phyloP scores from a whole-genome alignment of 805 yeast species.

The Suhomyces tanzawaensis region DNA sequence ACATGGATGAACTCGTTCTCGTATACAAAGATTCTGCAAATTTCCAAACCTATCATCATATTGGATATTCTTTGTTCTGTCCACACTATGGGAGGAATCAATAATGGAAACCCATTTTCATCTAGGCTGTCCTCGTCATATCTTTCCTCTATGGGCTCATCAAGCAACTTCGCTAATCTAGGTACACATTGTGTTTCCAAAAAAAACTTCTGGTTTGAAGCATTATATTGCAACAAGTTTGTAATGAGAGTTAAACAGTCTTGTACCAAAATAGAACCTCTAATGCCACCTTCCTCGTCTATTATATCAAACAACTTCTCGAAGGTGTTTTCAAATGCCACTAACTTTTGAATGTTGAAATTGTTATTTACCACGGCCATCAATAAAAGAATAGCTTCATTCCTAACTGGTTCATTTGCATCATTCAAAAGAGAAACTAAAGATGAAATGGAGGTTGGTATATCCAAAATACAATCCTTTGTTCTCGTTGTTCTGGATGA shows the following conservation, averaged over 20 bases:
- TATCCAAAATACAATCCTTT: conserved; percentile 66
- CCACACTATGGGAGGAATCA: conserved; percentile 57
- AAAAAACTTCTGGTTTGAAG: conserved; percentile 86
- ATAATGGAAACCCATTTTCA: conserved; percentile 15
- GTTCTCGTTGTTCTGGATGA: conserved; percentile 72
- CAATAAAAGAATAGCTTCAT: conserved; percentile 80
- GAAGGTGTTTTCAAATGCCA: conserved; percentile 92
- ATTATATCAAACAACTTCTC: conserved; percentile 78
- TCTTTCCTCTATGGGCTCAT: conserved; percentile 52
- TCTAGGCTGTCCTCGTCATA: conserved; percentile 10
- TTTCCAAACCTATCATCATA: conserved; percentile 63
- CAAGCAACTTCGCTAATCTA: conserved; percentile 58
- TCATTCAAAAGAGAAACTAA: conserved; percentile 55
- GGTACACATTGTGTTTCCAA: conserved; percentile 80
- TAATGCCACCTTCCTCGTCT: conserved; percentile 81
- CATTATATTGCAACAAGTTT: conserved; percentile 73
- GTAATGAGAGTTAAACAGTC: conserved; percentile 79
- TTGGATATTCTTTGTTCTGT: conserved; percentile 72
- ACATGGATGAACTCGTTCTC: conserved; percentile 62
- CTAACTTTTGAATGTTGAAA: conserved; percentile 83
- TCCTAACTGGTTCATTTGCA: conserved; percentile 75
- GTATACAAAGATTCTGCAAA: conserved; percentile 71
- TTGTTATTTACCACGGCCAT: conserved; percentile 80
- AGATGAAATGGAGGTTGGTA: conserved; percentile 78
- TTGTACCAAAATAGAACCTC: conserved; percentile 87